Conservation (phyloP, 148 eudicot genomes). For the Nepenthes gracilis region DNA sequence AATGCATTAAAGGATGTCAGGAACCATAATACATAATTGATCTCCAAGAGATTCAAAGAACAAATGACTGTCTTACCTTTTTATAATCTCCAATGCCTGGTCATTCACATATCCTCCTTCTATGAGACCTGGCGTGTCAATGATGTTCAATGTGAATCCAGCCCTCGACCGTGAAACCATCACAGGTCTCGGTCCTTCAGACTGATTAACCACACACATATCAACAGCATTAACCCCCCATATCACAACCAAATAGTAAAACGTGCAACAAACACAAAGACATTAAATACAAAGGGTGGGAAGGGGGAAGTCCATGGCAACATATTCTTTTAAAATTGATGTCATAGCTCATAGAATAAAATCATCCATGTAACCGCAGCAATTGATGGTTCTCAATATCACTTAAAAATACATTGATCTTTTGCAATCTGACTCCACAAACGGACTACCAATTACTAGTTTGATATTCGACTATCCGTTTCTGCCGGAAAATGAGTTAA, state of each 20-base stretch:
- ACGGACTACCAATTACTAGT: too few species aligned
- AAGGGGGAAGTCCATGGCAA: neutral
- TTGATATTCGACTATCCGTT: too few species aligned
- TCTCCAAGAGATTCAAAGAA: neutral
- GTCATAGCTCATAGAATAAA: neutral
- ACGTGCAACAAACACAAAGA: neutral
- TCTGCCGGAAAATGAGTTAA: too few species aligned
- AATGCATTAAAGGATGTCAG: too few species aligned
- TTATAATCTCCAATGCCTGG: conserved; percentile 64
- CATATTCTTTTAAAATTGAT: too few species aligned
- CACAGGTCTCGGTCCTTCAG: conserved; percentile 79
- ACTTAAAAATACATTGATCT: too few species aligned
- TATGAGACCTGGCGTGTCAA: conserved; percentile 93
- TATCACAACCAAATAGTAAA: neutral
- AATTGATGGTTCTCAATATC: too few species aligned
- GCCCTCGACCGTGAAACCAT: conserved; percentile 82
- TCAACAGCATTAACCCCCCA: neutral
- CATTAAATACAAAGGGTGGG: neutral
- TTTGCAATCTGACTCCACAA: too few species aligned
- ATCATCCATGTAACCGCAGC: too few species aligned
- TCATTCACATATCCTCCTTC: conserved; percentile 96
- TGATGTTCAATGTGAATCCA: conserved; percentile 81
- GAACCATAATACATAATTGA: too few species aligned
- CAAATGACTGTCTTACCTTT: conserved; percentile 36
- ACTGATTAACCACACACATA: conserved; percentile 22